Base-by-base conservation (phyloP, 768 basidiomycete genomes). In the Boletus rubescentipes region DNA sequence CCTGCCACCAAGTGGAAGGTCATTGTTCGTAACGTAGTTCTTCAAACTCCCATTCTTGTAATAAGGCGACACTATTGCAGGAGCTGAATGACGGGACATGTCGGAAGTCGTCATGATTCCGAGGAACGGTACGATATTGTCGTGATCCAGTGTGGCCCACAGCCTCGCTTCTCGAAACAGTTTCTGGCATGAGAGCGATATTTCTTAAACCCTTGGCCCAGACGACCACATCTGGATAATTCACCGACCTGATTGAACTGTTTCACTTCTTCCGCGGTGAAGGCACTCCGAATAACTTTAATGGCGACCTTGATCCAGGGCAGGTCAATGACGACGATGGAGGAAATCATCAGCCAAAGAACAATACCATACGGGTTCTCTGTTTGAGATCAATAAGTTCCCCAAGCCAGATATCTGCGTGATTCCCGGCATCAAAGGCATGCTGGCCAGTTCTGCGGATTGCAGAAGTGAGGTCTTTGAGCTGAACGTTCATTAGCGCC, bases 111-210 rank as follows among this genome's bases (percentile, higher is more conserved):
- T 51, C 55, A 57, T 52, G 35, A 54, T 34, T 26, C 68, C 69
- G 8, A 66, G 49, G 26, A 71, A 67, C 6, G 59, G 65, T 15
- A 58, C 61, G 35, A 71, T 46, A 30, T 66, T 66, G 20, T 50
- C 52, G 23, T 70, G 62, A 20, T 46, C 29, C 39, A 69, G 36
- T 2, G 56, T 53, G 38, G 60, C 48, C 67, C 67, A 69, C 18
- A 69, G 56, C 37, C 62, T 64, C 38, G 58, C 67, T 56, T 68
- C 67, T 41, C 67, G 62, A 16, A 58, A 42, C 21, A 70, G 58
- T 59, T 67, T 67, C 69, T 70, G 45, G 21, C 14, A 31, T 21
- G 18, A 10, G 1, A 30, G 35, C 20, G 36, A 15, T 14, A 5
- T 5, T 21, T n/a, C 35, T 16, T 32, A n/a, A 42, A 38, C 12